These are phyloP conservation scores for Ceratocystis cacaofunesta DNA, from an alignment of 2,329 filamentous ascomycete species.

Conservation along the genomic window DNA sequence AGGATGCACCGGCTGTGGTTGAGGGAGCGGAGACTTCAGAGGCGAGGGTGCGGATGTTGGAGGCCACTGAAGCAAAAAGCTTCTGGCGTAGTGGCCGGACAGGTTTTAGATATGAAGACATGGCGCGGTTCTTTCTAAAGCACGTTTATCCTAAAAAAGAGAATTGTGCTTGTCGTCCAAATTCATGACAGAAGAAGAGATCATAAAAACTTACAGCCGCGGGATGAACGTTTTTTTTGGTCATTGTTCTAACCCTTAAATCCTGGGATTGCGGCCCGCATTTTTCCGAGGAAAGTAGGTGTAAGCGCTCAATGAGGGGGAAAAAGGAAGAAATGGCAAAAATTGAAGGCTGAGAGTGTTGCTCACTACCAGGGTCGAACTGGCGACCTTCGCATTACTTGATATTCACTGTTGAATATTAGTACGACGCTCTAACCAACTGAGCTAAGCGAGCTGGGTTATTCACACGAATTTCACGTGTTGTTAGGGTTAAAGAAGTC, in stretches of 20 bases:
- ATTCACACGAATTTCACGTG: background rate
- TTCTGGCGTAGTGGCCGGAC: constrained; percentile 30
- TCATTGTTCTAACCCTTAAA: background rate
- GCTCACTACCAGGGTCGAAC: constrained; percentile 17
- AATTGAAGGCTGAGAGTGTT: background rate
- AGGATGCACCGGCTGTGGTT: constrained; percentile 18
- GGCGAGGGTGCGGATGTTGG: constrained; percentile 29
- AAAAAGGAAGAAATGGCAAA: background rate
- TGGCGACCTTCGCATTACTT: constrained; percentile 14
- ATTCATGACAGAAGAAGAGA: background rate
- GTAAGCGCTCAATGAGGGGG: background rate
- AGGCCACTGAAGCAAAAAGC: constrained; percentile 25
- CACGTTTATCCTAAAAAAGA: background rate
- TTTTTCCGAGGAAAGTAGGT: constrained; percentile 15
- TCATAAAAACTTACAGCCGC: background rate
- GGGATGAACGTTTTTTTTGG: background rate
- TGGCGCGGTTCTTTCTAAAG: background rate
- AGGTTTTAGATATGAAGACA: constrained; percentile 30
- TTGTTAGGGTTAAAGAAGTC: background rate
- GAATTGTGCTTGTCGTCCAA: background rate
- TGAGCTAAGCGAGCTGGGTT: constrained; percentile 14
- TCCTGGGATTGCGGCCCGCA: background rate
- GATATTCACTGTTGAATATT: constrained; percentile 10
- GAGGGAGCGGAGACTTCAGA: constrained; percentile 29
- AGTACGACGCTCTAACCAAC: constrained; percentile 16